Percentiles rank a stretch among this genome's conserved stretches.
Conservation (phyloP, 257 asterid species). For the Plantago ovata region DNA sequence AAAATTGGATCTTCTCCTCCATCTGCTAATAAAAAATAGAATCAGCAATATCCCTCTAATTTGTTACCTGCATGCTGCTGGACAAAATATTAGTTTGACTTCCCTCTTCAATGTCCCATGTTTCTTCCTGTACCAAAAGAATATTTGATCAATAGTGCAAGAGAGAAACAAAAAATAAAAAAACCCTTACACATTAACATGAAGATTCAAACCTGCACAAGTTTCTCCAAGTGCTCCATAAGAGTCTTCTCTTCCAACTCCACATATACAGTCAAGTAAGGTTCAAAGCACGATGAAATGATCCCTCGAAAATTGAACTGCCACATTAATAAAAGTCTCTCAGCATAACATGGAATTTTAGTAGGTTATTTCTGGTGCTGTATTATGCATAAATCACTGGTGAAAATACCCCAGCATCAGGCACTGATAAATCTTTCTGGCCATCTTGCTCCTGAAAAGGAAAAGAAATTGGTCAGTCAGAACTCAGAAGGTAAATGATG, state of each 20-base stretch:
- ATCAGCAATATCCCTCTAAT: conserved; percentile 7
- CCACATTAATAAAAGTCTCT: conserved; percentile 30
- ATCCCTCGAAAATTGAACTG: conserved; percentile 98
- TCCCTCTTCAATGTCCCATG: conserved; percentile 97
- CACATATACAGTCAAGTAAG: conserved; percentile 81
- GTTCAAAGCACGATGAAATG: conserved; percentile 95
- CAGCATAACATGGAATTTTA: conserved; percentile 16
- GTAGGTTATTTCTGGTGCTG: conserved; percentile 15
- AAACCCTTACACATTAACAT: conserved; percentile 15
- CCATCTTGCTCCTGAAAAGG: conserved; percentile 62
- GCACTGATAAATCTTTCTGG: conserved; percentile 70
- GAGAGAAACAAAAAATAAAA: too few relatives aligned
- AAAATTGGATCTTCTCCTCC: neutral
- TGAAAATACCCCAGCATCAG: conserved; percentile 82
- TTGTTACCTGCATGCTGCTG: conserved; percentile 93
- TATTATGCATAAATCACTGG: conserved; percentile 2
- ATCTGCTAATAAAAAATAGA: conserved; percentile 6
- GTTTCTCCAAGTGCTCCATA: conserved; percentile 94
- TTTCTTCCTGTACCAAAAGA: conserved; percentile 73
- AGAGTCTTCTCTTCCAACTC: conserved; percentile 98
- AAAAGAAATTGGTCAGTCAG: conserved; percentile 22
- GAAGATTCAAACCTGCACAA: conserved; percentile 65
- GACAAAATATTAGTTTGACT: conserved; percentile 87
- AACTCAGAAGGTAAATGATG: conserved; percentile 18
- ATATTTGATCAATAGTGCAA: conserved; percentile 21